These are phyloP conservation scores for Colletotrichum sojae DNA, from an alignment of 2,329 filamentous ascomycete genomes.

Conservation along the genomic window DNA sequence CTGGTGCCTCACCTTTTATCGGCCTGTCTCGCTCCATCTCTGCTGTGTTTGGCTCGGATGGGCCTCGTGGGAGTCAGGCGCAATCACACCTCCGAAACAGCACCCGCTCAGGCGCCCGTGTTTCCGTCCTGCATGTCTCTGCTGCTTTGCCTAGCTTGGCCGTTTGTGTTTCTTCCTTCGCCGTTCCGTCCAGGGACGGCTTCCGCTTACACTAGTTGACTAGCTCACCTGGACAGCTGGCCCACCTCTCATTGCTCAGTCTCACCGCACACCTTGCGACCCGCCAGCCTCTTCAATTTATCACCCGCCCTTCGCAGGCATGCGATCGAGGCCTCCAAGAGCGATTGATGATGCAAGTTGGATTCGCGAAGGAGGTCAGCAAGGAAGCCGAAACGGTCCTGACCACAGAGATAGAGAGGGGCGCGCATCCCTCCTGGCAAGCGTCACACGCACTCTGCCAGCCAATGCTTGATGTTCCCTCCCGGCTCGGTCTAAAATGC, in stretches of 20 bases:
- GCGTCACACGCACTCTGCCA: conserved; percentile 26
- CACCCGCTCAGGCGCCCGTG: conserved; percentile 35
- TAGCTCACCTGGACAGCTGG: too few relatives aligned
- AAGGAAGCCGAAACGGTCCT: conserved; percentile 18
- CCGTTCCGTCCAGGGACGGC: conserved; percentile 10
- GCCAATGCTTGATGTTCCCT: conserved; percentile 32
- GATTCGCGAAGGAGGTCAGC: conserved; percentile 32
- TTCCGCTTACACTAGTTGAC: conserved; percentile 1
- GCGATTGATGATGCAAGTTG: neutral
- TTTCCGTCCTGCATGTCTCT: conserved; percentile 34
- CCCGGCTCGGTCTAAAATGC: conserved; percentile 23
- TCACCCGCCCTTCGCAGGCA: neutral
- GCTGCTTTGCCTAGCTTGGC: conserved; percentile 18
- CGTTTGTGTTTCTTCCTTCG: conserved; percentile 27
- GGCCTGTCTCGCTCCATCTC: conserved; percentile 18
- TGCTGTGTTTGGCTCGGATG: conserved; percentile 22
- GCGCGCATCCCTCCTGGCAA: conserved; percentile 34
- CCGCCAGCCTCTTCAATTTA: conserved; percentile 13
- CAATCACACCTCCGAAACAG: conserved; percentile 37
- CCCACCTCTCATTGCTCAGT: conserved; percentile 8
- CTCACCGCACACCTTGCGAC: neutral
- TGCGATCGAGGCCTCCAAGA: neutral
- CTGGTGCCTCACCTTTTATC: conserved; percentile 31
- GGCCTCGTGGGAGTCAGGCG: conserved; percentile 28
- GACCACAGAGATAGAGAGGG: conserved; percentile 4